phyloP scores from a whole-genome alignment of 495 filamentous ascomycete genomes.

The Penicillium cinerascens region DNA sequence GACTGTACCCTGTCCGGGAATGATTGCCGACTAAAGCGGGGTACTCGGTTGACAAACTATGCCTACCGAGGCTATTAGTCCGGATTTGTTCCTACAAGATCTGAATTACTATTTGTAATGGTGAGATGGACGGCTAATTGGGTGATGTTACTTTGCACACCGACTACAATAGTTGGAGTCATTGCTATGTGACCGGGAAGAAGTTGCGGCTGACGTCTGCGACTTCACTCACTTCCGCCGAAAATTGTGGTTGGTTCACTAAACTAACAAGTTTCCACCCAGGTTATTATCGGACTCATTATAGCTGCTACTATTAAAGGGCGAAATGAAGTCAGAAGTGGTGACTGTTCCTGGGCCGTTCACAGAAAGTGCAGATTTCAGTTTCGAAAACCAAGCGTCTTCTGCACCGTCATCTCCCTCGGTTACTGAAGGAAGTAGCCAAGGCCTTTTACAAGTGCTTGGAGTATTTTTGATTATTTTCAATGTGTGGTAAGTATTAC shows the following conservation, averaged over 20 bases:
- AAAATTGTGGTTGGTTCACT: too few relatives aligned
- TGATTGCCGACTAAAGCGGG: not conserved
- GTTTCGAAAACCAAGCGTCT: not conserved
- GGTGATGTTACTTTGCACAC: not conserved
- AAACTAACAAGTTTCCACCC: too few relatives aligned
- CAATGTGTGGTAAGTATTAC: constrained; percentile 2
- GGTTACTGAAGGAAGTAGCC: not conserved
- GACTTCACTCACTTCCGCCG: not conserved
- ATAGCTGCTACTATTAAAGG: not conserved
- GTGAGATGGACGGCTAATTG: not conserved
- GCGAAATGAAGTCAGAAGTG: not conserved
- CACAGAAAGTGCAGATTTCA: not conserved
- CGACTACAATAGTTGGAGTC: not conserved
- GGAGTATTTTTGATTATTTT: constrained; percentile 1
- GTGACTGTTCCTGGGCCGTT: not conserved
- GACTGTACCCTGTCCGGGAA: not conserved
- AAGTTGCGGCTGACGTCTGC: not conserved
- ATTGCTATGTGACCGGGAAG: not conserved
- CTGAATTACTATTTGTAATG: not conserved
- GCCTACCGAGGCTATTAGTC: not conserved
- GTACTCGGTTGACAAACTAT: not conserved
- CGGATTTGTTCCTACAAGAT: not conserved
- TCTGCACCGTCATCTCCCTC: not conserved
- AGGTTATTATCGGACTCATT: too few relatives aligned
- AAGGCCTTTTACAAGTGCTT: not conserved